Evolutionary conservation across 2,329 filamentous ascomycete species (phyloP), one percentile per base, ranked within the genome.

Genomic region (Periconia macrospinosa): DNA sequence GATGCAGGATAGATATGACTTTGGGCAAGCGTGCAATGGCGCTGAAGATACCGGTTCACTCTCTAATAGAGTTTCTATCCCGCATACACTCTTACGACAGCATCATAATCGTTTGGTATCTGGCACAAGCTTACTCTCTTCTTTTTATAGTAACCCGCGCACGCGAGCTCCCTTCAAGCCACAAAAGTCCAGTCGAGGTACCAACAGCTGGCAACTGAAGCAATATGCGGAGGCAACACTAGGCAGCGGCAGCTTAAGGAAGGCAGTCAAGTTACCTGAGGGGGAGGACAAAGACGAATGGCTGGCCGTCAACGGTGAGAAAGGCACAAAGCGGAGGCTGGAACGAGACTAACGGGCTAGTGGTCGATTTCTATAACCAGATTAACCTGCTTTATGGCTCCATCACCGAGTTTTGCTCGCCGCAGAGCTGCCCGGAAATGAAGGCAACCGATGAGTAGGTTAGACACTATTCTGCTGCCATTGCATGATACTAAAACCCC

Each of bases 301-400:
- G 94, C 78, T 99, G 57, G 94, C 94, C 27, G 94, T 99, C 66
- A 99, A 99, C 78, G 90, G 92, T 96, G 86, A 63, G 41, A 27
- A 17, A 27, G 20, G 41, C 33, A 54, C 17, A 44, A 19, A 7
- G 20, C 23, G 52, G 20, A n/a, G 27, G 49, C 42, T 27, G 43
- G 15, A 43, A 45, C n/a, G 47, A 37, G 41, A 60, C 58, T 60
- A 41, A 66, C 20, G 30, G n/a, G 30, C n/a, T 45, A 96, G 92
- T 99, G 80, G 94, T 99, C 79, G 94, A 99, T 78, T 99, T 99
- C 78, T 99, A 99, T 85, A 99, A 99, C 80, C 94, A 99, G 78
- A 96, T 99, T 81, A 99, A 99, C 78, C 84, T 99, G 35, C 87
- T 99, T 55, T 99, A 99, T 75, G 95, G 95, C 55, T 94, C 94